Percentiles rank a stretch among this genome's conserved stretches.
phyloP scores from a whole-genome alignment of 441 rosid genomes.

The Eutrema salsugineum region DNA sequence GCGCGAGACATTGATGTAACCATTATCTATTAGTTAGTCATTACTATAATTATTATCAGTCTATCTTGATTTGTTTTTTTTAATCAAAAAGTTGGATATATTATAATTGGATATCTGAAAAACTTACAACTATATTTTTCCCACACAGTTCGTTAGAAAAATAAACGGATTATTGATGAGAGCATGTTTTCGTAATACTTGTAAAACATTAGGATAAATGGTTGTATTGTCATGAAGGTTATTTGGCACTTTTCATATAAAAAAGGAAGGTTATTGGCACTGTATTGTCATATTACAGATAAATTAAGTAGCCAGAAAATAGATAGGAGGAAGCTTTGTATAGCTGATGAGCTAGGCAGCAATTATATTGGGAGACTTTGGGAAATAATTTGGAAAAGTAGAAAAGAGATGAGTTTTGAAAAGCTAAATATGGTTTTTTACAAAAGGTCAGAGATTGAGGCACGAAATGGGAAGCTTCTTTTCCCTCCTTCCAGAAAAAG shows the following conservation, averaged over 20 bases:
- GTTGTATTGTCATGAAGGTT: not conserved
- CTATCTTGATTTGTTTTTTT: not conserved
- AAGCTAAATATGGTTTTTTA: not conserved
- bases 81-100: not conserved
- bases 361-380: not conserved
- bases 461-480: constrained; percentile 11
- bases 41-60: not conserved
- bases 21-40: not conserved
- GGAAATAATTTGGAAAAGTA: not conserved
- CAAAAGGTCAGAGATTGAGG: constrained; percentile 15
- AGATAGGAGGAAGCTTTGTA: constrained; percentile 7
- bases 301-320: not conserved
- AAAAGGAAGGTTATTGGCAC: too few relatives aligned
- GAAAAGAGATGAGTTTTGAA: not conserved
- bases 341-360: not conserved
- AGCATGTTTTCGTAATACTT: not conserved
- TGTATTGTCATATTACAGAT: not conserved
- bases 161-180: not conserved
- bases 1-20: too few relatives aligned
- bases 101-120: not conserved
- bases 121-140: not conserved
- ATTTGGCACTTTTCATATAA: not conserved
- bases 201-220: not conserved
- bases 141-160: not conserved
- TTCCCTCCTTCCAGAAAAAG: not conserved